Conservation (phyloP, 352 stramenopile species). For the Thraustochytrium striatum region DNA sequence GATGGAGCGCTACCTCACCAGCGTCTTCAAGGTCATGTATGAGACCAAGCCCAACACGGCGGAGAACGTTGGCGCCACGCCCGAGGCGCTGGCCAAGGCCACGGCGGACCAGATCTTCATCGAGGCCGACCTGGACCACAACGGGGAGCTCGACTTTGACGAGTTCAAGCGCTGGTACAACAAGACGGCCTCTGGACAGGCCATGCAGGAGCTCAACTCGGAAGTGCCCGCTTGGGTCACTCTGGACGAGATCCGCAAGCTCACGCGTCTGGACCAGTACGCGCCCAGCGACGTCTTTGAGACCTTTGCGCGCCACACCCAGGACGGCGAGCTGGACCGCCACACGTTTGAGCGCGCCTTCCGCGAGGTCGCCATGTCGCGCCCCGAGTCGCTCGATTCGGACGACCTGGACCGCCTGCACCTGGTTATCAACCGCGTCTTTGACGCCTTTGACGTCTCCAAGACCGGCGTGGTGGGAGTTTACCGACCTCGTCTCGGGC, state of each 20-base stretch:
- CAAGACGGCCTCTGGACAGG: neutral
- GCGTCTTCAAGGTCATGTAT: conserved; percentile 77
- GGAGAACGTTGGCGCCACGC: conserved; percentile 63
- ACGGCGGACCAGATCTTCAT: conserved; percentile 76
- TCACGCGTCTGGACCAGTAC: conserved; percentile 74
- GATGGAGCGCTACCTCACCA: conserved; percentile 75
- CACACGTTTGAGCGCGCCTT: conserved; percentile 61
- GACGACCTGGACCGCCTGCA: conserved; percentile 57
- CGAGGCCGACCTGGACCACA: conserved; percentile 71
- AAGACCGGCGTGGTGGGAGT: conserved; percentile 77
- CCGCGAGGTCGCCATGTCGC: conserved; percentile 51
- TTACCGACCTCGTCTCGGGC: conserved; percentile 73
- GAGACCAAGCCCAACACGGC: conserved; percentile 67
- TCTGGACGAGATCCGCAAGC: conserved; percentile 69
- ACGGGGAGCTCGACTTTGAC: conserved; percentile 76
- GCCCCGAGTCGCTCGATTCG: conserved; percentile 48
- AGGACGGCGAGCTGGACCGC: conserved; percentile 66
- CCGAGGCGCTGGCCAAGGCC: conserved; percentile 69
- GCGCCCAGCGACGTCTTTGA: conserved; percentile 74
- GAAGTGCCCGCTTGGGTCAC: conserved; percentile 21
- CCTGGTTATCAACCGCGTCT: conserved; percentile 69
- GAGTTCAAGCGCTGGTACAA: conserved; percentile 60
- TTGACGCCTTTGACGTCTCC: conserved; percentile 73
- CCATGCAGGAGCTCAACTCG: conserved; percentile 1
- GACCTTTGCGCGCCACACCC: conserved; percentile 72